These are phyloP conservation scores for Auricularia sp. DNA, from an alignment of 768 basidiomycete species.

Conservation along the genomic window DNA sequence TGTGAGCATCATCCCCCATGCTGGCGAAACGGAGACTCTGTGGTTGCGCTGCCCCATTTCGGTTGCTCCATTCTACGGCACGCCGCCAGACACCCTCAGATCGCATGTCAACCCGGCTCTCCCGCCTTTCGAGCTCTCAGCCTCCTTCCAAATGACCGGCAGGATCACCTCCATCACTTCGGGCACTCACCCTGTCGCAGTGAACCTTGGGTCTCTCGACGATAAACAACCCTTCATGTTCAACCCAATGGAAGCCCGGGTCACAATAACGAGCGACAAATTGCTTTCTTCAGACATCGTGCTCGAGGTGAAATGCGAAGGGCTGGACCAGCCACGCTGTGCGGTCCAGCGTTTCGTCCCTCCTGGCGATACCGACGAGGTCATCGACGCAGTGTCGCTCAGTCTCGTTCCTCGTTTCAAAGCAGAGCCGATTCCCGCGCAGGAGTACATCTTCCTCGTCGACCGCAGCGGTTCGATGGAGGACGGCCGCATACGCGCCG, in stretches of 20 bases:
- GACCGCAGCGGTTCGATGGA: constrained; percentile 55
- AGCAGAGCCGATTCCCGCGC: constrained; percentile 30
- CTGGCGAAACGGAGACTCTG: constrained; percentile 4
- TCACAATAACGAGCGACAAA: constrained; percentile 21
- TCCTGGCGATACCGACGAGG: not conserved
- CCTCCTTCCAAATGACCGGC: constrained; percentile 8
- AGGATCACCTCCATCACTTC: constrained; percentile 13
- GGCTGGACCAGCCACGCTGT: constrained; percentile 45
- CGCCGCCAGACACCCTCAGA: constrained; percentile 1
- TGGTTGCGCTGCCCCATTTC: constrained; percentile 8
- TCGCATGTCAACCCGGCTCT: not conserved
- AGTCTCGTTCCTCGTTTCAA: constrained; percentile 43
- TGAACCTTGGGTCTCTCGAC: constrained; percentile 18
- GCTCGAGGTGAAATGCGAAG: constrained; percentile 37
- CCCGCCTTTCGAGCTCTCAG: constrained; percentile 8
- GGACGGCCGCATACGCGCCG: not conserved
- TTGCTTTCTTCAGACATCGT: constrained; percentile 44
- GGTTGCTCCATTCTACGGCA: constrained; percentile 11
- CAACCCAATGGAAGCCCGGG: not conserved
- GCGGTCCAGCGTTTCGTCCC: constrained; percentile 32
- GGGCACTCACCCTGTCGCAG: constrained; percentile 11
- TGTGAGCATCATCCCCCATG: not conserved
- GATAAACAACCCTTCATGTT: constrained; percentile 27
- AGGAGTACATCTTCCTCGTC: constrained; percentile 54
- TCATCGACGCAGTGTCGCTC: constrained; percentile 29